phyloP scores from a whole-genome alignment of 2,329 filamentous ascomycete species.

The Aspergillus pseudonomiae region DNA sequence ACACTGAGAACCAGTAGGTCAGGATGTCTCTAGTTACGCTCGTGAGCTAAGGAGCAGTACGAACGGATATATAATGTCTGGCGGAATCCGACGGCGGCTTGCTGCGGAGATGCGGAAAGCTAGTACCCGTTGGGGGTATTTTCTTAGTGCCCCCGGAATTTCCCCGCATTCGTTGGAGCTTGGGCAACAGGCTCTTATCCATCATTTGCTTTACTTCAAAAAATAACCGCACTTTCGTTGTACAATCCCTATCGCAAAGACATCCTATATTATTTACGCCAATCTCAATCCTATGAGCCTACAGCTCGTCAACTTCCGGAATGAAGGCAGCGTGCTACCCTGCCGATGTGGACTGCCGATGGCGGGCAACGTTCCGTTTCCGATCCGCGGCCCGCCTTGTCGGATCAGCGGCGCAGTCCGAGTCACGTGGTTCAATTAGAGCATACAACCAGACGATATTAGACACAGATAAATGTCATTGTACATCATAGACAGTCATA shows the following conservation, averaged over 20 bases:
- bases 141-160: conserved; percentile 20
- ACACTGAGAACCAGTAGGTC: neutral
- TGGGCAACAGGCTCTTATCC: neutral
- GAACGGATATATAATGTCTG: conserved; percentile 7
- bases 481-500: conserved; percentile 9
- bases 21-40: neutral
- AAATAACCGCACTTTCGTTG: neutral
- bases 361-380: conserved; percentile 18
- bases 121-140: conserved; percentile 8
- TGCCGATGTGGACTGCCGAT: conserved; percentile 22
- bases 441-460: too few relatives aligned
- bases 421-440: neutral
- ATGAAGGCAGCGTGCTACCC: conserved; percentile 13
- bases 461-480: neutral
- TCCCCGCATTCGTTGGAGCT: conserved; percentile 17
- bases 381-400: conserved; percentile 27
- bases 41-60: neutral
- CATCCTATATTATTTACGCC: neutral
- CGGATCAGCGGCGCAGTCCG: neutral
- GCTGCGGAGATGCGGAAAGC: conserved; percentile 26
- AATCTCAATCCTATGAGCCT: neutral
- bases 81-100: conserved; percentile 11
- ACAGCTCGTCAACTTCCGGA: neutral
- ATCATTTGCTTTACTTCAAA: neutral
- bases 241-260: neutral